These are phyloP conservation scores for Hypericum androsaemum DNA, from an alignment of 345 rosid genomes.

Conservation along the genomic window DNA sequence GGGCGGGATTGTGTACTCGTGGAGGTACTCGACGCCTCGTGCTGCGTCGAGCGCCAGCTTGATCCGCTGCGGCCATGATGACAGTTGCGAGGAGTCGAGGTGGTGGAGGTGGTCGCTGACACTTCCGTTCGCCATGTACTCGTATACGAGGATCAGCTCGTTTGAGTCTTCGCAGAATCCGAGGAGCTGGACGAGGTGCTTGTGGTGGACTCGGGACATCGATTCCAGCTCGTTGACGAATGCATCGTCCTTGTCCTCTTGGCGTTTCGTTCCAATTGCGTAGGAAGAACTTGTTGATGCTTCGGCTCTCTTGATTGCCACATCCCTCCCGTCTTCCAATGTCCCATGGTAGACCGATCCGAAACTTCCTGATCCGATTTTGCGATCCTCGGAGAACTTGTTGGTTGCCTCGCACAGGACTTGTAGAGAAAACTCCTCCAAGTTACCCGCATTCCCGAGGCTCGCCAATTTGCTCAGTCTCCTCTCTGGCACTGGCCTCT, in stretches of 20 bases:
- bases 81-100: conserved; percentile 29
- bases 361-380: conserved; percentile 67
- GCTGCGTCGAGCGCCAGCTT: conserved; percentile 64
- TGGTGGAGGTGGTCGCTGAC: conserved; percentile 67
- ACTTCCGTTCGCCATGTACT: conserved; percentile 56
- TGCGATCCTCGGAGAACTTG: conserved; percentile 46
- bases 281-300: conserved; percentile 11
- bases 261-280: conserved; percentile 21
- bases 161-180: conserved; percentile 61
- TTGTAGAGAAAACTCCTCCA: conserved; percentile 51
- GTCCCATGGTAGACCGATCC: conserved; percentile 57
- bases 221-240: conserved; percentile 76
- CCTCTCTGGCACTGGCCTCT: conserved; percentile 31
- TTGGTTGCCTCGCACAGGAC: conserved; percentile 37
- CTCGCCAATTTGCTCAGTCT: conserved; percentile 54
- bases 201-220: conserved; percentile 65
- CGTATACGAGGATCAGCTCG: conserved; percentile 54
- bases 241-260: conserved; percentile 53
- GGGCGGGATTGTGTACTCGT: conserved; percentile 44
- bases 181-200: conserved; percentile 49
- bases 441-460: conserved; percentile 42
- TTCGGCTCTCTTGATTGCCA: conserved; percentile 78
- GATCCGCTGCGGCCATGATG: conserved; percentile 56
- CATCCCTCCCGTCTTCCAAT: conserved; percentile 49
- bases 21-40: conserved; percentile 65